Evolutionary conservation across 768 basidiomycete species (phyloP).

Genomic region (Mycena polygramma): DNA sequence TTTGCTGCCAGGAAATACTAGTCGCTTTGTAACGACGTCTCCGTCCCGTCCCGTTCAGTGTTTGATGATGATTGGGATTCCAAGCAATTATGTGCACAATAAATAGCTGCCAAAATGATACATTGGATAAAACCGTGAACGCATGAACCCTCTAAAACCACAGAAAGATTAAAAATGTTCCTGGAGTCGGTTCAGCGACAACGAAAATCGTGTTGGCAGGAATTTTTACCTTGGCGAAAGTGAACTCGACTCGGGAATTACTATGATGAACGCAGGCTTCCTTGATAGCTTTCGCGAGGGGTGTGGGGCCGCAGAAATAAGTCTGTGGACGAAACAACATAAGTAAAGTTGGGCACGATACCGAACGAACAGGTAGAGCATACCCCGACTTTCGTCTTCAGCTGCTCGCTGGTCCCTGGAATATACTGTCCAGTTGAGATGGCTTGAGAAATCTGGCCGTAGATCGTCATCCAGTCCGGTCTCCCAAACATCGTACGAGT

Average conservation of each 20-base stretch:
- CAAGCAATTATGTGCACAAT: constrained; percentile 1
- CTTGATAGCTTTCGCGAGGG: constrained; percentile 82
- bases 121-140: background rate
- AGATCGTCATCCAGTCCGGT: constrained; percentile 90
- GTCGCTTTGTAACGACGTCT: no score
- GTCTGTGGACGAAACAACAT: constrained; percentile 59
- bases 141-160: background rate
- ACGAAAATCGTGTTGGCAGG: background rate
- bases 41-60: no score
- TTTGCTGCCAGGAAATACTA: no score
- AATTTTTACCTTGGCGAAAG: constrained; percentile 78
- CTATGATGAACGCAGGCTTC: constrained; percentile 72
- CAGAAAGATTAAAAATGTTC: constrained; percentile 37
- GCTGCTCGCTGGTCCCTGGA: constrained; percentile 80
- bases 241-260: constrained; percentile 72
- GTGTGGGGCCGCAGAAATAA: constrained; percentile 91
- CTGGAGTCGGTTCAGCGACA: constrained; percentile 4
- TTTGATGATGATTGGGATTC: no score
- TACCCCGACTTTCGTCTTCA: constrained; percentile 88
- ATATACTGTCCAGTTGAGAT: constrained; percentile 88
- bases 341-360: background rate
- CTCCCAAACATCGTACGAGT: constrained; percentile 94
- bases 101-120: constrained; percentile 5
- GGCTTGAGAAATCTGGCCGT: constrained; percentile 76
- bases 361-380: constrained; percentile 45